These are phyloP conservation scores for Lodderomyces jiufengensis DNA, from an alignment of 1,139 yeast genomes.

Conservation along the genomic window DNA sequence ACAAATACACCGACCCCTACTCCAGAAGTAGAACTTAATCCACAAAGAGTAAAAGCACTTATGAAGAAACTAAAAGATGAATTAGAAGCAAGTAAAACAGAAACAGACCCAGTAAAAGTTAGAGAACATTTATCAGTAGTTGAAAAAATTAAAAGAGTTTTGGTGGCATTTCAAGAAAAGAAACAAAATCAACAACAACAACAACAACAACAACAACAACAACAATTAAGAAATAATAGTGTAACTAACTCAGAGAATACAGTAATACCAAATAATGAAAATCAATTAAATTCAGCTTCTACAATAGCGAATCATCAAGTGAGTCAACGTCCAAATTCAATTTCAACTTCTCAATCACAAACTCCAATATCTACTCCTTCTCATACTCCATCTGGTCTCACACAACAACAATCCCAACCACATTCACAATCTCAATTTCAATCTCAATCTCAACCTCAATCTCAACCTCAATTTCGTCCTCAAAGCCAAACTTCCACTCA, in stretches of 20 bases:
- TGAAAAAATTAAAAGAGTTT: slow-evolving; percentile 55
- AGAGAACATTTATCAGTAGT: slow-evolving; percentile 66
- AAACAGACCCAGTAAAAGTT: slow-evolving; percentile 55
- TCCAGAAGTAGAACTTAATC: slow-evolving; percentile 15
- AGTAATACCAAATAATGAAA: too few relatives aligned
- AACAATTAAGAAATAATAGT: not conserved
- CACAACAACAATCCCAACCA: not conserved
- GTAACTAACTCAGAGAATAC: too few relatives aligned
- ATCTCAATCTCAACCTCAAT: not conserved
- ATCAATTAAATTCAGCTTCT: too few relatives aligned
- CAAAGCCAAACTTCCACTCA: too few relatives aligned
- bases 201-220: slow-evolving; percentile 1
- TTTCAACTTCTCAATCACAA: slow-evolving; percentile 1
- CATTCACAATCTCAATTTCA: too few relatives aligned
- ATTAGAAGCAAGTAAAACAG: slow-evolving; percentile 57
- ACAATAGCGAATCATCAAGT: too few relatives aligned
- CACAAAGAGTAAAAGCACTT: slow-evolving; percentile 12
- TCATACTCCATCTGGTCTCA: not conserved
- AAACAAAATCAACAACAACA: slow-evolving; percentile 18
- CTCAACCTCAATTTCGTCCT: too few relatives aligned
- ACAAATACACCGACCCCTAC: slow-evolving; percentile 9
- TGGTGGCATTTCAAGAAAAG: slow-evolving; percentile 41
- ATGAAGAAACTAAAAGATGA: slow-evolving; percentile 47
- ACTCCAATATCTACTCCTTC: slow-evolving; percentile 4
- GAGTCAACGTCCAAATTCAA: not conserved